These are phyloP conservation scores for Zanthoxylum bungeanum DNA, from an alignment of 345 rosid genomes.

Conservation along the genomic window DNA sequence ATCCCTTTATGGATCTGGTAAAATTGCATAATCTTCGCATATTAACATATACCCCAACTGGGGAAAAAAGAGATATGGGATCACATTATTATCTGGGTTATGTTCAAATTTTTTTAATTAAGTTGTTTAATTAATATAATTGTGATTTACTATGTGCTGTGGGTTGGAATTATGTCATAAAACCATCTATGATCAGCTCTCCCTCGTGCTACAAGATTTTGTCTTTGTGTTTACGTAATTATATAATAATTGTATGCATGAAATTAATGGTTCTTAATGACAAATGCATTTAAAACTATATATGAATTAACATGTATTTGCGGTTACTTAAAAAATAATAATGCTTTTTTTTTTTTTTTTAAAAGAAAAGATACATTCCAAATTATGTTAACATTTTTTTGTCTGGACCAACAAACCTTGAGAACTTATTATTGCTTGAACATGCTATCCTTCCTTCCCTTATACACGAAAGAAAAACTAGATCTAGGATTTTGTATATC, in stretches of 20 bases:
- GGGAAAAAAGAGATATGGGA: conserved; percentile 8
- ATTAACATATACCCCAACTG: background rate
- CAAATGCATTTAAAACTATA: no score
- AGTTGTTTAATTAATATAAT: background rate
- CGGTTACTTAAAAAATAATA: no score
- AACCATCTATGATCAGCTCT: conserved; percentile 27
- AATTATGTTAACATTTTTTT: no score
- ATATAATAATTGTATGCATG: conserved; percentile 15
- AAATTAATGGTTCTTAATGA: conserved; percentile 7
- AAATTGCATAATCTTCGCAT: conserved; percentile 12
- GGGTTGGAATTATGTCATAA: conserved; percentile 22
- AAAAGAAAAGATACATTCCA: no score
- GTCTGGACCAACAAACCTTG: no score
- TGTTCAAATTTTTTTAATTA: background rate
- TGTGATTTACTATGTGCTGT: conserved; percentile 26
- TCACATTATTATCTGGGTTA: conserved; percentile 31
- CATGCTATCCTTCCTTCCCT: background rate
- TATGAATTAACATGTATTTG: no score
- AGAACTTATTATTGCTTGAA: no score
- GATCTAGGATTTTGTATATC: background rate
- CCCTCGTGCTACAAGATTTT: conserved; percentile 31
- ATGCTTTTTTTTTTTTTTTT: no score
- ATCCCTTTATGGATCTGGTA: conserved; percentile 37
- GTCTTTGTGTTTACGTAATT: background rate
- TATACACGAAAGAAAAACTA: background rate